A percentile compares a stretch with the other conserved stretches of the same genome.
Evolutionary conservation across 352 stramenopile species (phyloP).

Genomic region (Thalassiosira livingstoniorum): DNA sequence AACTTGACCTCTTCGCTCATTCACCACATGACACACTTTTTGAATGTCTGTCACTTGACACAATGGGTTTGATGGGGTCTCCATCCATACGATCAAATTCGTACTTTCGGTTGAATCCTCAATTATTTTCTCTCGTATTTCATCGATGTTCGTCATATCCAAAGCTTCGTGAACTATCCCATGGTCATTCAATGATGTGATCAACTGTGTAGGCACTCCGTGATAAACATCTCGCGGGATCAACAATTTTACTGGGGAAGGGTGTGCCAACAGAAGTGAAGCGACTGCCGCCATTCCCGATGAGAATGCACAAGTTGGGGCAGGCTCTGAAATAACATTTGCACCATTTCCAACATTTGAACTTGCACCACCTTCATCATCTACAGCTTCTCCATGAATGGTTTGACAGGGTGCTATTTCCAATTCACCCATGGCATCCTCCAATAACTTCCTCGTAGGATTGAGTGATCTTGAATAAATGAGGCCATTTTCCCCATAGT

Average conservation of each 20-base stretch:
- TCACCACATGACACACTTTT: constrained; percentile 55
- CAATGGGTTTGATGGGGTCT: constrained; percentile 87
- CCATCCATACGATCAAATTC: constrained; percentile 84
- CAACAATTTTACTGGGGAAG: constrained; percentile 91
- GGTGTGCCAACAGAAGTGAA: constrained; percentile 90
- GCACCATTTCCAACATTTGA: background rate
- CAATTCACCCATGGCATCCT: constrained; percentile 66
- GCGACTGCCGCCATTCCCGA: constrained; percentile 96
- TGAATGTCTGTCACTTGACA: constrained; percentile 79
- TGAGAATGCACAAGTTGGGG: constrained; percentile 80
- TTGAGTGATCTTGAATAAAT: constrained; percentile 79
- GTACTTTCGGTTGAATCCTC: constrained; percentile 10
- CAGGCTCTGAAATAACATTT: constrained; percentile 3
- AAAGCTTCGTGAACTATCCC: constrained; percentile 73
- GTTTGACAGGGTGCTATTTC: constrained; percentile 47
- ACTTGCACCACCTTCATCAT: background rate
- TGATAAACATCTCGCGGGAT: constrained; percentile 96
- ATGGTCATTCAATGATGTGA: constrained; percentile 88
- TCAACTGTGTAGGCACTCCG: constrained; percentile 93
- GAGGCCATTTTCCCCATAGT: constrained; percentile 61
- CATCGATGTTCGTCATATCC: constrained; percentile 78
- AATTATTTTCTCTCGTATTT: constrained; percentile 36
- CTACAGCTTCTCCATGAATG: too few species aligned
- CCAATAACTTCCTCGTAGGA: constrained; percentile 73
- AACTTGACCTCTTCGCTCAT: constrained; percentile 7